These are phyloP conservation scores for Planoprotostelium fungivorum DNA, from an alignment of 78 protist genomes.

Conservation along the genomic window DNA sequence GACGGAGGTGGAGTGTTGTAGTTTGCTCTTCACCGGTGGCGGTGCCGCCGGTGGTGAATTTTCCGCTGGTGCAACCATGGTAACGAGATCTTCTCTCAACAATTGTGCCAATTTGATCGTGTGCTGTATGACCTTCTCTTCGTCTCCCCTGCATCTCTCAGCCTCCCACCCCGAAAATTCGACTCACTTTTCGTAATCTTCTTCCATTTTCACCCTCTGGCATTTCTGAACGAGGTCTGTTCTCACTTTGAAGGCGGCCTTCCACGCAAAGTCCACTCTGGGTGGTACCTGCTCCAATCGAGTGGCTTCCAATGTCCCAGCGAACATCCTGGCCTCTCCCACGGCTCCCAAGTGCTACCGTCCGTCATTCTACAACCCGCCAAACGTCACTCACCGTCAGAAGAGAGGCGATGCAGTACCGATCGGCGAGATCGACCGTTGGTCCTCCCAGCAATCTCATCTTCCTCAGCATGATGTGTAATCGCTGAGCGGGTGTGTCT, in stretches of 20 bases:
- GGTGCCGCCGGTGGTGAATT: background rate
- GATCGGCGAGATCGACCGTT: background rate
- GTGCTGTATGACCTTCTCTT: background rate
- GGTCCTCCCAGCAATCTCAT: background rate
- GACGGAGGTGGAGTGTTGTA: background rate
- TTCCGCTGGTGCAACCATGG: background rate
- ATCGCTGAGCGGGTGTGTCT: background rate
- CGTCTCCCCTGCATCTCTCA: background rate
- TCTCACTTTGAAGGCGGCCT: background rate
- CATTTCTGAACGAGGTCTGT: background rate
- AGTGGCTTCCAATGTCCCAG: background rate
- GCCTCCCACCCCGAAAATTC: no score
- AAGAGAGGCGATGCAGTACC: background rate
- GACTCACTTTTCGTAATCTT: background rate
- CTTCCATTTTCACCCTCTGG: background rate
- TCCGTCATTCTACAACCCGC: background rate
- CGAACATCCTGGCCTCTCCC: background rate
- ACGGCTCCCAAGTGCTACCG: background rate
- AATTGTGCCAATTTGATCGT: background rate
- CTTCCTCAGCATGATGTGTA: background rate
- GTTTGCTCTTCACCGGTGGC: background rate
- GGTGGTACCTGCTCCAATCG: background rate
- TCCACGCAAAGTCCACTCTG: background rate
- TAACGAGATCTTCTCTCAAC: background rate
- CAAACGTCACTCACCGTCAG: background rate